Percentiles rank a stretch among this genome's conserved stretches.
Evolutionary conservation across 23 red algal genomes (phyloP).

Genomic region (Gracilaria gracilis): DNA sequence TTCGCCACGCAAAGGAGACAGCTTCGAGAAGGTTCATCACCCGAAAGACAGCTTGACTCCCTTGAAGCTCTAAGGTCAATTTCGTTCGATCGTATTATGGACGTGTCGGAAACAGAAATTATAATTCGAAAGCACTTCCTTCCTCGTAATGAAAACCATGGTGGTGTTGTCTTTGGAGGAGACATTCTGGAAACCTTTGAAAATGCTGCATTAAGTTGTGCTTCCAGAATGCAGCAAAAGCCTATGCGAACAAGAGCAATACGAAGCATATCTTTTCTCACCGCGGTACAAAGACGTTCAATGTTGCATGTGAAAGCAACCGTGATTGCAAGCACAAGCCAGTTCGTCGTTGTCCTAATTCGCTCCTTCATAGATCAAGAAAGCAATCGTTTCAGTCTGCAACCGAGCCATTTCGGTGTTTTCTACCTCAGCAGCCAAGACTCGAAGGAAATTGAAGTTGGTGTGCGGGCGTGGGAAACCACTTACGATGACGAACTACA

Average conservation of each 20-base stretch:
- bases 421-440: background rate
- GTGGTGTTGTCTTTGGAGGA: slow-evolving; percentile 40
- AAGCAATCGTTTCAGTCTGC: slow-evolving; percentile 13
- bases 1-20: slow-evolving; percentile 13
- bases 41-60: background rate
- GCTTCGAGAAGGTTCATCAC: background rate
- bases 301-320: background rate
- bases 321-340: slow-evolving; percentile 1
- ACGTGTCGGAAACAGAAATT: slow-evolving; percentile 13
- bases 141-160: slow-evolving; percentile 43
- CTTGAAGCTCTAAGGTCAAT: background rate
- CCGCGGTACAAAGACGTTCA: slow-evolving; percentile 6
- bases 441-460: background rate
- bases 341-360: background rate
- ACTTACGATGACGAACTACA: background rate
- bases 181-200: slow-evolving; percentile 52
- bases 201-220: slow-evolving; percentile 24
- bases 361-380: slow-evolving; percentile 27
- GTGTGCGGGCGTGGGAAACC: slow-evolving; percentile 5
- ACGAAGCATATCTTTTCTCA: slow-evolving; percentile 15
- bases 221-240: background rate
- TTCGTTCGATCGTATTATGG: background rate
- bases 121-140: slow-evolving; percentile 55
- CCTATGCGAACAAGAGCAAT: background rate
- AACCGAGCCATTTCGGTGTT: slow-evolving; percentile 12